phyloP scores from a whole-genome alignment of 2,329 filamentous ascomycete species.

The Ascochyta clinopodiicola region DNA sequence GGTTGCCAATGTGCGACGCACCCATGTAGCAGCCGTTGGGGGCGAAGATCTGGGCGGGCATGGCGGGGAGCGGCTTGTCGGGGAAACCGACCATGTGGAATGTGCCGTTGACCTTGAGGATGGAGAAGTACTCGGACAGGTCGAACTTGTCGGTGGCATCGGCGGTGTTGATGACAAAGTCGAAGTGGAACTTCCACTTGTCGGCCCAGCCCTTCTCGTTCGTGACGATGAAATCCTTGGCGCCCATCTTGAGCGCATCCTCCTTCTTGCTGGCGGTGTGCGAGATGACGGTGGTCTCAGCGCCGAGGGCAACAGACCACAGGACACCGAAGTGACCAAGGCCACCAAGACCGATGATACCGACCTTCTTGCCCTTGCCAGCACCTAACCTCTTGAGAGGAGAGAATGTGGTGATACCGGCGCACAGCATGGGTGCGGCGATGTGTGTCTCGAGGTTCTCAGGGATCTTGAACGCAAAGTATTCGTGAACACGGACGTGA shows the following conservation, averaged over 20 bases:
- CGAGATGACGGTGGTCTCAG: constrained; percentile 68
- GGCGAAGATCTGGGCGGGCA: constrained; percentile 78
- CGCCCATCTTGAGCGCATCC: constrained; percentile 65
- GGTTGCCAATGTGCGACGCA: constrained; percentile 58
- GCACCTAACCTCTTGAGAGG: constrained; percentile 78
- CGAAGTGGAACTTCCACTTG: constrained; percentile 66
- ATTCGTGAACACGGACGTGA: constrained; percentile 76
- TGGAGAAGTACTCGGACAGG: constrained; percentile 73
- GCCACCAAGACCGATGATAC: constrained; percentile 70
- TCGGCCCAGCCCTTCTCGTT: constrained; percentile 65
- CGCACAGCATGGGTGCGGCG: constrained; percentile 83
- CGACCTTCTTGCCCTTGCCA: constrained; percentile 80
- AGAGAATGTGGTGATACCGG: constrained; percentile 80
- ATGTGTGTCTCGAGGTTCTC: constrained; percentile 66
- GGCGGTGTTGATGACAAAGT: constrained; percentile 78
- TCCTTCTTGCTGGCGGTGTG: constrained; percentile 66
- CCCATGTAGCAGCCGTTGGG: constrained; percentile 69
- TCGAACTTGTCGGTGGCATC: constrained; percentile 73
- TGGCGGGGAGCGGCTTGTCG: constrained; percentile 73
- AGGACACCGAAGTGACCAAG: constrained; percentile 60
- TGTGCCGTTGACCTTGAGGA: constrained; percentile 80
- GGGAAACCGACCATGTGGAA: constrained; percentile 84
- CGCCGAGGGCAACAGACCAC: constrained; percentile 61
- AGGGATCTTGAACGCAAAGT: constrained; percentile 78
- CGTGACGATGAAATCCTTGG: constrained; percentile 66